Evolutionary conservation across 2,329 filamentous ascomycete species (phyloP).

Genomic region (Zarea fungicola): DNA sequence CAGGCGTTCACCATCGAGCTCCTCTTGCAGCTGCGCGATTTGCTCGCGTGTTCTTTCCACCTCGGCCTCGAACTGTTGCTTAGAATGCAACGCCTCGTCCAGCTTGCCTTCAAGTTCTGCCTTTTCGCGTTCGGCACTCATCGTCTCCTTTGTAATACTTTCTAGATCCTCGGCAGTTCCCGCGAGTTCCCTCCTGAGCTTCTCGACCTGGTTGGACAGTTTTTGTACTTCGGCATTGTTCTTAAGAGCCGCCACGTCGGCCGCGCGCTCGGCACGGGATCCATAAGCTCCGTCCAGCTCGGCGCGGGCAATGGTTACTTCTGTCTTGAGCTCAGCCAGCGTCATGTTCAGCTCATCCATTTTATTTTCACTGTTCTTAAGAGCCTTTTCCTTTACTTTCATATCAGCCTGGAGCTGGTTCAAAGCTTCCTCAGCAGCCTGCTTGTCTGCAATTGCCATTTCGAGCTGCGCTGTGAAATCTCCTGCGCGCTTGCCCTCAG

Average conservation of each 20-base stretch:
- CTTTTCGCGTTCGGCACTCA: slow-evolving; percentile 47
- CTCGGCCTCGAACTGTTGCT: slow-evolving; percentile 39
- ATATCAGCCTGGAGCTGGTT: slow-evolving; percentile 17
- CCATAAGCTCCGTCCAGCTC: slow-evolving; percentile 59
- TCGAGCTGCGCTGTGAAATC: slow-evolving; percentile 25
- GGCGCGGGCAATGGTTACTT: slow-evolving; percentile 55
- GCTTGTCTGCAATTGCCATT: slow-evolving; percentile 20
- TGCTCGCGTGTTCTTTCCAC: slow-evolving; percentile 31
- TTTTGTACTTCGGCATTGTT: slow-evolving; percentile 40
- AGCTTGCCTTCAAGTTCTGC: slow-evolving; percentile 38
- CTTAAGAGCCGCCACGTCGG: slow-evolving; percentile 51
- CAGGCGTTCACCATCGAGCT: slow-evolving; percentile 46
- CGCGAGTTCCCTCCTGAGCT: slow-evolving; percentile 46
- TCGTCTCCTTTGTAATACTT: slow-evolving; percentile 47
- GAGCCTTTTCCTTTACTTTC: slow-evolving; percentile 36
- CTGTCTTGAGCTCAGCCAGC: slow-evolving; percentile 55
- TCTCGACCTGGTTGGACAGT: slow-evolving; percentile 43
- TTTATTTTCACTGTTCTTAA: slow-evolving; percentile 45
- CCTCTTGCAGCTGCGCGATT: slow-evolving; percentile 41
- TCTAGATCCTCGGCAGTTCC: slow-evolving; percentile 48
- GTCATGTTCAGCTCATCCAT: slow-evolving; percentile 46
- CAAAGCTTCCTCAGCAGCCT: slow-evolving; percentile 15
- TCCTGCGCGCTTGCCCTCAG: slow-evolving; percentile 25
- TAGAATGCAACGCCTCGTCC: slow-evolving; percentile 32
- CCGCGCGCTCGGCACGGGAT: slow-evolving; percentile 52